Percentiles rank a stretch among this genome's conserved stretches.
Evolutionary conservation across 306 rosid genomes (phyloP).

Genomic region (Fragaria vesca): DNA sequence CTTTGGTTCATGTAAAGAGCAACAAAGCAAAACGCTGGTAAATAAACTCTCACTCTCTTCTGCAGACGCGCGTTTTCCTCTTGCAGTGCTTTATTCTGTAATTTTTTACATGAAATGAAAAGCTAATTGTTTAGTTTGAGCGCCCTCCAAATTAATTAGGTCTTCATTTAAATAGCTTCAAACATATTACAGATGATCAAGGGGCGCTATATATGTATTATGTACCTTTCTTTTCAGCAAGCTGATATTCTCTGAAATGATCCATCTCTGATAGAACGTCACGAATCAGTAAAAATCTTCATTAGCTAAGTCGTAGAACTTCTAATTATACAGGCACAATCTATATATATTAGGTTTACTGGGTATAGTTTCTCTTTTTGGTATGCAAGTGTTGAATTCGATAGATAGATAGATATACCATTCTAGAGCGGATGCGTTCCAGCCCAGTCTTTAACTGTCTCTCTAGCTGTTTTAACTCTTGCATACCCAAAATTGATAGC

Average conservation of each 20-base stretch:
- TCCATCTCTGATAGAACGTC: slow-evolving; percentile 32
- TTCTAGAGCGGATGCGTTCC: slow-evolving; percentile 41
- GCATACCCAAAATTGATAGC: slow-evolving; percentile 38
- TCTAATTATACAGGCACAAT: not conserved
- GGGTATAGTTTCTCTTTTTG: not conserved
- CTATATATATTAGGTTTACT: not conserved
- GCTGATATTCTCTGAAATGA: slow-evolving; percentile 31
- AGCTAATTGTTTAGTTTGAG: not conserved
- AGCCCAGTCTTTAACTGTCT: slow-evolving; percentile 41
- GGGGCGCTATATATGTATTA: not conserved
- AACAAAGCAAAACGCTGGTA: not conserved
- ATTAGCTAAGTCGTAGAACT: not conserved
- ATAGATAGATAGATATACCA: slow-evolving; percentile 18
- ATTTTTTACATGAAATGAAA: not conserved
- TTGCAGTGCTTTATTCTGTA: slow-evolving; percentile 32
- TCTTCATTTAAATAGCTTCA: not conserved
- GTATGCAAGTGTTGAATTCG: not conserved
- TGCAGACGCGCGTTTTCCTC: slow-evolving; percentile 41
- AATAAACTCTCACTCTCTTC: slow-evolving; percentile 36
- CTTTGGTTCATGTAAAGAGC: not conserved
- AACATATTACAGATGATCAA: not conserved
- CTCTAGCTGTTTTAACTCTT: slow-evolving; percentile 49
- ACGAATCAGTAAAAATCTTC: not conserved
- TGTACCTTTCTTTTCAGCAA: slow-evolving; percentile 40
- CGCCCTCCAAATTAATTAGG: not conserved